A percentile compares a stretch with the other conserved stretches of the same genome.
Conservation (phyloP, 1,139 yeast genomes). For the Taphrina confusa region DNA sequence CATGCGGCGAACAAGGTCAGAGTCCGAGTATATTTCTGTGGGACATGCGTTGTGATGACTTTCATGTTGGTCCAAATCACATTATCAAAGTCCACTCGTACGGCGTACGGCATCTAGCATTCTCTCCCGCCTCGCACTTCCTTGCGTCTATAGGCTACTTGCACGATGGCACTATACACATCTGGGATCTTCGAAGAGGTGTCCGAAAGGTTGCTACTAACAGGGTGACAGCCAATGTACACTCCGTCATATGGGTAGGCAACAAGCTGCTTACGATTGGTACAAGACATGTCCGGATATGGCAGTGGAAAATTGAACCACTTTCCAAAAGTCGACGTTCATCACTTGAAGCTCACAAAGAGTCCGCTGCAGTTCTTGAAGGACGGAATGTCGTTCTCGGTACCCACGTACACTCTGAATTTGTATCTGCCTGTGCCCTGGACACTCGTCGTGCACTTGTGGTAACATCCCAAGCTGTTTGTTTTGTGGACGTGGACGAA, state of each 20-base stretch:
- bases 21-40: conserved; percentile 22
- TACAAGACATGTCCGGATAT: conserved; percentile 20
- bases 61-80: conserved; percentile 2
- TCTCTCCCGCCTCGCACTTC: conserved; percentile 13
- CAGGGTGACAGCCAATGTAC: conserved; percentile 14
- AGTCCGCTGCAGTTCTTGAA: conserved; percentile 8
- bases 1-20: conserved; percentile 29
- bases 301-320: conserved; percentile 18
- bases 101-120: conserved; percentile 23
- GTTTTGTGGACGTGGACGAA: conserved; percentile 6
- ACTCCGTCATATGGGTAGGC: conserved; percentile 6
- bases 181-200: conserved; percentile 11
- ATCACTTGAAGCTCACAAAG: conserved; percentile 7
- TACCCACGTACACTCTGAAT: conserved; percentile 14
- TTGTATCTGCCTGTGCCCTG: background rate
- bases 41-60: conserved; percentile 10
- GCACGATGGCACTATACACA: conserved; percentile 30
- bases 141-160: conserved; percentile 24
- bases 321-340: conserved; percentile 7
- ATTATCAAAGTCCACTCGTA: conserved; percentile 19
- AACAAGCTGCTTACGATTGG: conserved; percentile 18
- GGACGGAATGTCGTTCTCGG: conserved; percentile 28
- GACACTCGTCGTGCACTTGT: background rate
- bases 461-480: conserved; percentile 1
- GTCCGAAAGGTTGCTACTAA: conserved; percentile 18